Base-by-base conservation (phyloP, 2,329 filamentous ascomycete genomes). In the Talaromyces sp. region DNA sequence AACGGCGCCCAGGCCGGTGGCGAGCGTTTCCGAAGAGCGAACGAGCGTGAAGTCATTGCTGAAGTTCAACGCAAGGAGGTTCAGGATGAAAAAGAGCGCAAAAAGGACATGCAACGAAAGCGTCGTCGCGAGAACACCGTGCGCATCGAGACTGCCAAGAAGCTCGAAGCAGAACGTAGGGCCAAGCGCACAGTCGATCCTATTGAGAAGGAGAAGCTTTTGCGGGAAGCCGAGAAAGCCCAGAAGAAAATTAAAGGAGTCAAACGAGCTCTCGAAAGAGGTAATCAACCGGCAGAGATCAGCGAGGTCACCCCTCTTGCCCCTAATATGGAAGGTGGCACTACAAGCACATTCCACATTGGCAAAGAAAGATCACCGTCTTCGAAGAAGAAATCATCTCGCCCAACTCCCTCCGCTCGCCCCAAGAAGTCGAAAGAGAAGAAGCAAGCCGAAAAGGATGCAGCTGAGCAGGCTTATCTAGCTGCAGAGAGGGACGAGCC, bases 51-150 rank as follows among this genome's bases (percentile, higher is more conserved):
- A 47, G 94, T 95, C 1, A 85, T 94, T 66, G 87, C 90, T 62
- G 90, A 97, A 71, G 94, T 98, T 2, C 91, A 95, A 70, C 90
- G 93, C 67, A 92, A 92, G 69, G 94, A 97, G 76, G 84, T 97
- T 8, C 90, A 90, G 67, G 93, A 94, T 67, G 95, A 99, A 78
- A 99, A 99, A 81, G 95, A 99, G 79, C 92, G 95, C 69, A 99
- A 99, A 83, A 99, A 99, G 82, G 95, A 99, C 74, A 98, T 99
- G 92, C 95, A 99, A 77, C 90, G 95, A 68, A 99, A 98, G 82
- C 88, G 95, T 66, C 89, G 95, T 50, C 90, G 95, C 19, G 94
- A 98, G 76, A 97, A 97, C 83, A 93, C 93, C 3, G 90, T 96
- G 66, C 94, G 93, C 7, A 90, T 96, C 71, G 94, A 97, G 72